Evolutionary conservation across 1,139 yeast genomes (phyloP), one percentile per base, ranked within the genome.

Genomic region (Kluyveromyces sp.): DNA sequence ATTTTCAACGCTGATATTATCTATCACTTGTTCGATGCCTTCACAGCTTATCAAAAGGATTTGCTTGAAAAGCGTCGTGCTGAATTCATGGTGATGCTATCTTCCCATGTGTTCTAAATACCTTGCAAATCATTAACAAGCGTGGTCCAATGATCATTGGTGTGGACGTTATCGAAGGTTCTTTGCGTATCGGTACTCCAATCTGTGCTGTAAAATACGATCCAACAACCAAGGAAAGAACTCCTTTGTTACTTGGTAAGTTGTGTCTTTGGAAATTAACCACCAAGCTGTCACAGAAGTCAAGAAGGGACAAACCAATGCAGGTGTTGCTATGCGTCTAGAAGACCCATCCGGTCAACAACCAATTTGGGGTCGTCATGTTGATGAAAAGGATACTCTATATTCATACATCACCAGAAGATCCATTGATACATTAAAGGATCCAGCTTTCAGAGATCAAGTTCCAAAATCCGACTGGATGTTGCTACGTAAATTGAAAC

Each of bases 81-180:
- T 65, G 96, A 88, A 56, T 85, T 85, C 69, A 75, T 85, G 71
- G 82, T 58, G 84, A 78, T 59, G 98, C 97, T 41, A 84, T 86
- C 45, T 90, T 82, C 81, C 99, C 98, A 58, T 86, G 95, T 74
- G 96, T 90, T 32, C 73, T 92, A 71, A 87, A 87, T 70, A 92
- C 97, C 26, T 71, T 92, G 56, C 97, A 94, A 73, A 89, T 94
- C 63, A 94, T 92, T 68, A 94, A 94, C 80, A 92, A 92, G 75
- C 87, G 98, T 72, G 89, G 90, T 68, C 99, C 99, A 50, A 92
- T 92, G 97, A 89, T 92, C 63, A 86, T 92, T 64, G 99, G 99
- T 79, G 97, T 92, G 51, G 99, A 92, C 67, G 96, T 92, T 53
- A 68, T 78, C 45, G 97, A 92, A 66, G 99, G 99, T 60, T 75